Evolutionary conservation across 306 rosid species (phyloP).

Genomic region (Medicago lupulina): DNA sequence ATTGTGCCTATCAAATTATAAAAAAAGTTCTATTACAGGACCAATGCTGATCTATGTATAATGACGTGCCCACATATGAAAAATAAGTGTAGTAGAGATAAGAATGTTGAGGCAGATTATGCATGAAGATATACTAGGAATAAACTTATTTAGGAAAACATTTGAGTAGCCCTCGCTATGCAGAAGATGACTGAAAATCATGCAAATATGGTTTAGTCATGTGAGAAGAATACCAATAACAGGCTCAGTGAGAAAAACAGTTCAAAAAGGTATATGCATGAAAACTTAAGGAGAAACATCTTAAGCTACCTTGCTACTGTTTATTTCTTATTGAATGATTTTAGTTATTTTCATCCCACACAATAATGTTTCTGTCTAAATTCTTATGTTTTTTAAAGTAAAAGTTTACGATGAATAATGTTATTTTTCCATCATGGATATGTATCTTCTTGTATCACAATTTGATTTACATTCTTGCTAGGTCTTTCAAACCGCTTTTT

Average conservation of each 20-base stretch:
- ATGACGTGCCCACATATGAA: slow-evolving; percentile 1
- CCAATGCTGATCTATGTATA: not conserved
- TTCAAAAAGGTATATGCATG: not conserved
- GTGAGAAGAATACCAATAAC: slow-evolving; percentile 9
- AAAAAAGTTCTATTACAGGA: not conserved
- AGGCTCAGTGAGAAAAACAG: slow-evolving; percentile 10
- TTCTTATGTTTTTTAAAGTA: slow-evolving; percentile 6
- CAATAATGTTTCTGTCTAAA: slow-evolving; percentile 7
- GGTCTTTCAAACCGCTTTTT: slow-evolving; percentile 80
- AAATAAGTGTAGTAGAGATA: not conserved
- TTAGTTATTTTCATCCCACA: not conserved
- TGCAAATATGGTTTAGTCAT: slow-evolving; percentile 8
- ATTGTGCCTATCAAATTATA: slow-evolving; percentile 5
- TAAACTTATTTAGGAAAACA: not conserved
- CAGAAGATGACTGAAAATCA: slow-evolving; percentile 4
- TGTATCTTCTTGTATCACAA: not conserved
- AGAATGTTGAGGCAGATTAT: slow-evolving; percentile 20
- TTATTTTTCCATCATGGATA: not conserved
- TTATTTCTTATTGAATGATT: slow-evolving; percentile 21
- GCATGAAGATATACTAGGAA: slow-evolving; percentile 12
- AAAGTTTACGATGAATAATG: not conserved
- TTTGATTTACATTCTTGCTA: slow-evolving; percentile 44
- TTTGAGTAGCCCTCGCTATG: slow-evolving; percentile 1
- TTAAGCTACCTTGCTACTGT: slow-evolving; percentile 20
- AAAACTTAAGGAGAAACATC: slow-evolving; percentile 18